Evolutionary conservation across 371 early-diverging fungal species (phyloP), one percentile per base, ranked within the genome.

Genomic region (Mortierella sp.): DNA sequence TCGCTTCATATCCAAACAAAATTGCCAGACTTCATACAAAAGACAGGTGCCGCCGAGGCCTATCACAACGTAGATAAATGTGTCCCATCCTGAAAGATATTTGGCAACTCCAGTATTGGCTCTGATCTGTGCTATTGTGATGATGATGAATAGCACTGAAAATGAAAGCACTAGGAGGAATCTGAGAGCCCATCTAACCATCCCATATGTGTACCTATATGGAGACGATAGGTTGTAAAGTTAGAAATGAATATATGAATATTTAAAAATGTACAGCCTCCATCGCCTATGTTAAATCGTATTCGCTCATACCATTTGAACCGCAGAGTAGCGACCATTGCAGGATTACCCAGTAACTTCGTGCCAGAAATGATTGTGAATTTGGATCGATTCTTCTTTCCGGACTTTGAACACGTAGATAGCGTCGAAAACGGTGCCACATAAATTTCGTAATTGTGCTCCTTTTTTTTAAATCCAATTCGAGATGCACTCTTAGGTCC

Each of bases 321-420:
- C 55, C 61, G 54, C 1, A 78, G 59, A 12, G 59, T 73, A 1
- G 78, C 69, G 22, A 66, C 62, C 73, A 73, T 78, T 20, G 78
- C 78, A 16, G 78, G 78, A 59, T 74, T 78, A 14, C 70, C 78
- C 32, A 78, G 73, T 52, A 62, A 78, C 43, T 73, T 64, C 26
- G 66, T 40, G 3, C 78, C 78, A 9, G 78, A 70, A 59, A 78
- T 66, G 9, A 58, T 40, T 1, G 63, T 62, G 43, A 78, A 73
- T 20, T 63, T 59, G 35, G 78, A 78, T 9, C 57, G 35, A 3
- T 60, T 26, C 20, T 16, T 11, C 43, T 35, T n/a, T n/a, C n/a
- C n/a, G n/a, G n/a, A n/a, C n/a, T n/a, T 43, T 16, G 43, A 49
- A 43, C 10, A 67, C 59, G 58, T 69, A n/a, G 78, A 73, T 9